Evolutionary conservation across 176 grass and related monocot species (phyloP).

Genomic region (Alopecurus myosuroides): DNA sequence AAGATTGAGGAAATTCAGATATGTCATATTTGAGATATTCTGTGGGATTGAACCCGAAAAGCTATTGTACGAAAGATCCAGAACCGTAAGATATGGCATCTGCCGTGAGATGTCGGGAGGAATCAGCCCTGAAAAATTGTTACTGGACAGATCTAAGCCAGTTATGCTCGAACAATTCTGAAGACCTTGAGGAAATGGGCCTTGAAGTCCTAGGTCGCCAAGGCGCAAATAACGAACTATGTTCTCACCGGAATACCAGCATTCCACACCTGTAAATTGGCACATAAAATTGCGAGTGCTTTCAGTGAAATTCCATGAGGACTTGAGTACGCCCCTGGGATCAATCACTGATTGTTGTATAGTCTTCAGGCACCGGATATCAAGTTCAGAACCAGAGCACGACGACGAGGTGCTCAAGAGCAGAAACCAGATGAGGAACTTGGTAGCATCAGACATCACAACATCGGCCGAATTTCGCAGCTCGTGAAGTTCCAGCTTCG

Average conservation of each 20-base stretch:
- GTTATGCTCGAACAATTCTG: constrained; percentile 1
- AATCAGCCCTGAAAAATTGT: constrained; percentile 27
- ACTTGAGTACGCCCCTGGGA: background rate
- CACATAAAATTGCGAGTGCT: constrained; percentile 8
- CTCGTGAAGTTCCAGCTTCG: background rate
- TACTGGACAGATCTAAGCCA: constrained; percentile 38
- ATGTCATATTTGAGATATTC: background rate
- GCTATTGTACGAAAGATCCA: constrained; percentile 39
- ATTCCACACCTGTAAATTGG: constrained; percentile 27
- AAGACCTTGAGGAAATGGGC: constrained; percentile 46
- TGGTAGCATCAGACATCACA: background rate
- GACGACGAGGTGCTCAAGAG: background rate
- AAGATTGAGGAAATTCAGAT: constrained; percentile 34
- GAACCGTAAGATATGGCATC: constrained; percentile 2
- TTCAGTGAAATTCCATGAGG: background rate
- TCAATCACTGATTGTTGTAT: background rate
- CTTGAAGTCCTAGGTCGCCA: constrained; percentile 35
- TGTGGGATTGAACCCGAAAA: constrained; percentile 26
- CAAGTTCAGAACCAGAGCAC: background rate
- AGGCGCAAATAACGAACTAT: constrained; percentile 28
- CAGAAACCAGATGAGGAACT: constrained; percentile 3
- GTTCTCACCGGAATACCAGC: constrained; percentile 40
- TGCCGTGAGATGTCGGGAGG: constrained; percentile 22
- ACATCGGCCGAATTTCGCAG: background rate
- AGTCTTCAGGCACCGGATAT: background rate